These are phyloP conservation scores for Syncephalastrum monosporum DNA, from an alignment of 371 early-diverging fungal genomes.

Conservation along the genomic window DNA sequence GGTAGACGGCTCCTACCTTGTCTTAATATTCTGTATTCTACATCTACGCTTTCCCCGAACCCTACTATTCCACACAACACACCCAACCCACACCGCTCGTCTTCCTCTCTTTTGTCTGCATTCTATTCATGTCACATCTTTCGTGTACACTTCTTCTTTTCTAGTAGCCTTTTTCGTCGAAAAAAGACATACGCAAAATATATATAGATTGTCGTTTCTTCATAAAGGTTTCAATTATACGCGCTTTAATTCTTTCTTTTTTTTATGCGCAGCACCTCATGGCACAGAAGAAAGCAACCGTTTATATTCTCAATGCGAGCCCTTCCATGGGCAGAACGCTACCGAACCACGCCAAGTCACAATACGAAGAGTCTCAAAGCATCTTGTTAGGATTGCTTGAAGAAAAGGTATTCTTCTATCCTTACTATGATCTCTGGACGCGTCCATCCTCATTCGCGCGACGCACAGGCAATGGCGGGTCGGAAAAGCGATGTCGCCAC, in stretches of 20 bases:
- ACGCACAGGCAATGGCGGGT: slow-evolving; percentile 24
- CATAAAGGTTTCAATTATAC: no score
- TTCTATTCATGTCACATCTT: no score
- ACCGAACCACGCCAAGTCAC: slow-evolving; percentile 26
- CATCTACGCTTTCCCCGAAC: no score
- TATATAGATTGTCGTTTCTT: no score
- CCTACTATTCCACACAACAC: no score
- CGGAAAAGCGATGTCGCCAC: slow-evolving; percentile 41
- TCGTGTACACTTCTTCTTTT: no score
- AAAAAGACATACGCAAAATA: no score
- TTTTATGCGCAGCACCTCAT: slow-evolving; percentile 18
- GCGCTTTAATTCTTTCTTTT: no score
- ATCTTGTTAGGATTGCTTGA: slow-evolving; percentile 36
- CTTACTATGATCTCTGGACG: slow-evolving; percentile 14
- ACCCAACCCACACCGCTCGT: no score
- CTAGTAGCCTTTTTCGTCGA: no score
- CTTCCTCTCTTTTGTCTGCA: no score
- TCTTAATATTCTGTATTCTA: not conserved
- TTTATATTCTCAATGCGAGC: slow-evolving; percentile 58
- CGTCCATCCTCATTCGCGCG: not conserved
- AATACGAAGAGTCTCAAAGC: slow-evolving; percentile 44
- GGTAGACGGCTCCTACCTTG: slow-evolving; percentile 23
- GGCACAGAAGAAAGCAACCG: slow-evolving; percentile 63
- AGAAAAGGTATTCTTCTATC: slow-evolving; percentile 35
- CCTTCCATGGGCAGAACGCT: slow-evolving; percentile 47